Evolutionary conservation across 768 basidiomycete species (phyloP), one percentile per base, ranked within the genome.

Genomic region (Amanita molliuscula): DNA sequence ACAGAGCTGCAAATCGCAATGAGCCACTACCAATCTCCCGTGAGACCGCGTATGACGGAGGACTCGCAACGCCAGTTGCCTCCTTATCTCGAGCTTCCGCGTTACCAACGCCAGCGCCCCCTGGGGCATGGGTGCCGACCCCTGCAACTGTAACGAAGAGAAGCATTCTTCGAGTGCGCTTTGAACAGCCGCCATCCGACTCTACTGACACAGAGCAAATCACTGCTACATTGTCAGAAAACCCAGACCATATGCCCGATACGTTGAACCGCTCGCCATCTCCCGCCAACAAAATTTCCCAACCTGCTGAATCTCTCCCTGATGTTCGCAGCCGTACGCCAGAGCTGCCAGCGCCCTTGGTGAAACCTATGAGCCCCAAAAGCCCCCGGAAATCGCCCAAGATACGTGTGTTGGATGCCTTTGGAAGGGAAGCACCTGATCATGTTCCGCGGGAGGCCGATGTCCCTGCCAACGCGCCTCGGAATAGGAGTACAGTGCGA

Each of bases 351-450:
- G 35, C 28, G 10, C 56, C 55, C n/a, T 36, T 42, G 11, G 35
- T 51, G 7, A 53, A 51, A 40, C 37, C 52, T 33, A 10, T 13
- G 26, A 49, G 38, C 11, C 54, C 57, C 31, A 56, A 56, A n/a
- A 63, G 55, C 44, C 65, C 68, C 38, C 70, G 74, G 18, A 78
- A 72, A 60, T 69, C 74, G 0, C 72, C 76, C 5, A 69, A 69
- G 44, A 71, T 88, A 31, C 76, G 83, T 21, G 58, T 88, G n/a
- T 66, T 88, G 23, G 85, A 89, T 63, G 82, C 80, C 6, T 88
- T 76, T 60, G 86, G 86, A 7, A 67, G 77, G 37, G 74, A 79
- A 40, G 59, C 63, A 65, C 54, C 46, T 54, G 34, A 54, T n/a
- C 28, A 35, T 51, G 31, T 36, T 48, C 28, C 50, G 45, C 23